Percentiles rank a stretch among this genome's conserved stretches.
Evolutionary conservation across 129 eudicot genomes (phyloP).

Genomic region (Pulicaria dysenterica): DNA sequence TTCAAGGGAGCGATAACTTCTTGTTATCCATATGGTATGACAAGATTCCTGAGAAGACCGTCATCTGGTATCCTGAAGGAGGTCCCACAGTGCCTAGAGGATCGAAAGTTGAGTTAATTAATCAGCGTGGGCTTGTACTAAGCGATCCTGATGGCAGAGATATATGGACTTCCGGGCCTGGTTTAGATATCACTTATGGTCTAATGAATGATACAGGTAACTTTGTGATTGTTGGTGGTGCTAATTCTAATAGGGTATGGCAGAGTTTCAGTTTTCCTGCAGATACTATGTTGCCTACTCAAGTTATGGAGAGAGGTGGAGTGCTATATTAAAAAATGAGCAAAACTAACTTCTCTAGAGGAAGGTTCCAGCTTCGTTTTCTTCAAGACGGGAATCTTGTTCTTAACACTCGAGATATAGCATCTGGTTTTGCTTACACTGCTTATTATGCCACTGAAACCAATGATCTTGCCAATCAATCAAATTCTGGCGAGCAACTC

Average conservation of each 20-base stretch:
- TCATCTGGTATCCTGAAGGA: conserved; percentile 33
- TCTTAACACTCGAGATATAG: conserved; percentile 25
- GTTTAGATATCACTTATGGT: not conserved
- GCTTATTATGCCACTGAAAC: conserved; percentile 39
- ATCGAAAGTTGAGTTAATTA: conserved; percentile 26
- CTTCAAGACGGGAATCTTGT: conserved; percentile 47
- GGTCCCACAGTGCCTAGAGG: conserved; percentile 8
- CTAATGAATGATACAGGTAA: conserved; percentile 36
- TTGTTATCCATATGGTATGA: conserved; percentile 40
- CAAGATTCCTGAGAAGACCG: conserved; percentile 29
- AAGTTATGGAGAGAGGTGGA: conserved; percentile 21
- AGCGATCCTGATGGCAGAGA: conserved; percentile 30
- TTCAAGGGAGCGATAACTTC: conserved; percentile 13
- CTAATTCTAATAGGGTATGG: conserved; percentile 33
- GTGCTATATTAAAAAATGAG: conserved; percentile 21
- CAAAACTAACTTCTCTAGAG: conserved; percentile 37
- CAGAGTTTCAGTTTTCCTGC: conserved; percentile 45
- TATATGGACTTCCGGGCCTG: conserved; percentile 25
- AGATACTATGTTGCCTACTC: conserved; percentile 48
- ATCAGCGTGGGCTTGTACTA: conserved; percentile 25
- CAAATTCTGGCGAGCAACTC: conserved; percentile 30
- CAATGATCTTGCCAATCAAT: not conserved
- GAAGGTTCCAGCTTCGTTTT: conserved; percentile 41
- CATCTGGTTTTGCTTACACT: not conserved
- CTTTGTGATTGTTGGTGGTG: conserved; percentile 25